Percentiles rank a stretch among this genome's conserved stretches.
phyloP scores from a whole-genome alignment of 2,329 filamentous ascomycete genomes.

The Fusarium sp. region DNA sequence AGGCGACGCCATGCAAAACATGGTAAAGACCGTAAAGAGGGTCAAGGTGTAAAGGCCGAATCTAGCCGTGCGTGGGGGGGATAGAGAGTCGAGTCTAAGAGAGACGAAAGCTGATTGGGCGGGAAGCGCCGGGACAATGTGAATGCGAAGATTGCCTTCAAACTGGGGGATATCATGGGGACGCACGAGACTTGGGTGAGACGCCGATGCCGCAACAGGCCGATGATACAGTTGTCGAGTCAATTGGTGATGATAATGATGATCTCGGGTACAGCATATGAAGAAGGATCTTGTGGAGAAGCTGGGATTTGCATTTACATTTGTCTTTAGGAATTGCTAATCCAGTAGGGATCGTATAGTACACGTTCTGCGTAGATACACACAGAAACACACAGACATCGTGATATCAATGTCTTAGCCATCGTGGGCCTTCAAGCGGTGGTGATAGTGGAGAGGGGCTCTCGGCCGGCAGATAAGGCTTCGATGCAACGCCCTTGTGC shows the following conservation, averaged over 20 bases:
- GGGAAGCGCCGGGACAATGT: neutral
- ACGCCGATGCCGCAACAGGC: constrained; percentile 37
- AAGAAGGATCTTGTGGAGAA: constrained; percentile 21
- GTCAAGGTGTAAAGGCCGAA: constrained; percentile 34
- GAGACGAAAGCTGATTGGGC: constrained; percentile 21
- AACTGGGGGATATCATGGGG: constrained; percentile 5
- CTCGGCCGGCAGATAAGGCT: constrained; percentile 30
- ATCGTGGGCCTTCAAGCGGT: constrained; percentile 5
- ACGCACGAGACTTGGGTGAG: constrained; percentile 2
- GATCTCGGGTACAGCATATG: neutral
- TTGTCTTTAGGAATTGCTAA: constrained; percentile 9
- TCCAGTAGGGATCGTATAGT: neutral
- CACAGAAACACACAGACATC: neutral
- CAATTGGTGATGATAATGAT: constrained; percentile 20
- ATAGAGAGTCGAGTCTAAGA: neutral
- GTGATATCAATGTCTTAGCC: constrained; percentile 1
- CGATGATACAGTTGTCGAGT: constrained; percentile 25
- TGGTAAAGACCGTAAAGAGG: constrained; percentile 1
- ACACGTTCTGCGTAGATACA: neutral
- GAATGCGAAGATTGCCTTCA: neutral
- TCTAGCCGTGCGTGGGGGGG: constrained; percentile 39
- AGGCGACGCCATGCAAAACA: constrained; percentile 10
- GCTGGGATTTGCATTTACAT: constrained; percentile 28
- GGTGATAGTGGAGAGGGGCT: neutral
- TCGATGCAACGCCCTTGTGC: constrained; percentile 14